A percentile compares a stretch with the other conserved stretches of the same genome.
phyloP scores from a whole-genome alignment of 768 basidiomycete species.

The Lactarius pseudohatsudake region DNA sequence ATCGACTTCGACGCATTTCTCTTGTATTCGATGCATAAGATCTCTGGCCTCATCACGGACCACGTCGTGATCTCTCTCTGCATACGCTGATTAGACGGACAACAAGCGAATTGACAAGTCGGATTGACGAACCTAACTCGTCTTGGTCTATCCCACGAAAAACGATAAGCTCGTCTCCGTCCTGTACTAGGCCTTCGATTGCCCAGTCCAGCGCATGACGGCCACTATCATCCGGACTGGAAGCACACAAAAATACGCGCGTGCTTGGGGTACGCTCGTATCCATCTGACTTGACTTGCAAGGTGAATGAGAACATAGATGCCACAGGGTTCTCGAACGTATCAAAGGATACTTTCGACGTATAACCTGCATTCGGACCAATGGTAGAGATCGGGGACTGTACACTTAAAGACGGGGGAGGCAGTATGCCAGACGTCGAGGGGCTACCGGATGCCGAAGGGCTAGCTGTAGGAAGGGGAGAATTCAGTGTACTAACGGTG shows the following conservation, averaged over 20 bases:
- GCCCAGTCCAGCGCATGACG: conserved; percentile 89
- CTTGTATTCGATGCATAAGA: conserved; percentile 77
- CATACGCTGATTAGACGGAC: conserved; percentile 5
- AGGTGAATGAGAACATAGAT: conserved; percentile 85
- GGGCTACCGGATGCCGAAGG: conserved; percentile 12
- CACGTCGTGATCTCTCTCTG: conserved; percentile 74
- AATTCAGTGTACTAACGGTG: conserved; percentile 9
- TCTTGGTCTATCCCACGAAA: conserved; percentile 89
- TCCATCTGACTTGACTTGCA: conserved; percentile 80
- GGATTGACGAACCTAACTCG: conserved; percentile 58
- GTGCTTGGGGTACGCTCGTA: conserved; percentile 75
- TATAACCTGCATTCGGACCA: conserved; percentile 39
- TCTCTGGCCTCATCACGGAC: conserved; percentile 84
- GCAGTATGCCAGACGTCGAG: conserved; percentile 1
- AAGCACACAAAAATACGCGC: conserved; percentile 86
- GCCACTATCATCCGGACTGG: conserved; percentile 86
- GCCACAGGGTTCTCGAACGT: conserved; percentile 82
- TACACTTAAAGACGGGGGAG: conserved; percentile 8
- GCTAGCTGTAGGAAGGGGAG: conserved; percentile 1
- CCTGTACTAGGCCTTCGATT: conserved; percentile 79
- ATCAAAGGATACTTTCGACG: conserved; percentile 80
- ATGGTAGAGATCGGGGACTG: conserved; percentile 29
- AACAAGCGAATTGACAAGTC: background rate
- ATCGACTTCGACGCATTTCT: conserved; percentile 75
- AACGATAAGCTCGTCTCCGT: conserved; percentile 91